These are phyloP conservation scores for Taiozyma sp. DNA, from an alignment of 1,139 yeast species.

Conservation along the genomic window DNA sequence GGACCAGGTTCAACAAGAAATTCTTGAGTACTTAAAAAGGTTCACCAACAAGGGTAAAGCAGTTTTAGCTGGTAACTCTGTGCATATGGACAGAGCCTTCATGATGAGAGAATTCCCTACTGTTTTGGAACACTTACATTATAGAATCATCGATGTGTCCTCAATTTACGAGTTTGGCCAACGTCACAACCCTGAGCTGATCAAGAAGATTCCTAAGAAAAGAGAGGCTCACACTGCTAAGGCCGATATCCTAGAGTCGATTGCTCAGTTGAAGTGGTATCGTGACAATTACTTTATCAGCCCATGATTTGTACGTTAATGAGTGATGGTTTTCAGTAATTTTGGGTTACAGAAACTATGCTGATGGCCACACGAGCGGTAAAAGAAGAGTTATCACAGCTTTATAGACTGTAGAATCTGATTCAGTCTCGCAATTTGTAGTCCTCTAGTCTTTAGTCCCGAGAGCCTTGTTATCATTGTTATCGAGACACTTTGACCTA, in stretches of 20 bases:
- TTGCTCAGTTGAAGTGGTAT: constrained; percentile 77
- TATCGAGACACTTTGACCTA: too few relatives aligned
- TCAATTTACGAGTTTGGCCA: constrained; percentile 72
- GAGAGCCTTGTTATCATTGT: too few relatives aligned
- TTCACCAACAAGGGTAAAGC: constrained; percentile 52
- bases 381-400: too few relatives aligned
- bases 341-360: not conserved
- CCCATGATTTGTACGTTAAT: not conserved
- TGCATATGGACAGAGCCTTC: constrained; percentile 88
- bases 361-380: too few relatives aligned
- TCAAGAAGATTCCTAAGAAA: constrained; percentile 58
- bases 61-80: constrained; percentile 82
- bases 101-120: constrained; percentile 79
- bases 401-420: too few relatives aligned
- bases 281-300: constrained; percentile 44
- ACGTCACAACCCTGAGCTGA: constrained; percentile 67
- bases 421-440: too few relatives aligned
- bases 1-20: constrained; percentile 55
- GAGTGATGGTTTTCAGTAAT: not conserved
- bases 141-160: constrained; percentile 86
- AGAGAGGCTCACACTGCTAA: constrained; percentile 74
- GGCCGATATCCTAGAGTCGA: constrained; percentile 84
- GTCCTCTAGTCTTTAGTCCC: too few relatives aligned
- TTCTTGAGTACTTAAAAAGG: constrained; percentile 54
- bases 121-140: constrained; percentile 66